Evolutionary conservation across 2,329 filamentous ascomycete genomes (phyloP).

Genomic region (Ascochyta fabae): DNA sequence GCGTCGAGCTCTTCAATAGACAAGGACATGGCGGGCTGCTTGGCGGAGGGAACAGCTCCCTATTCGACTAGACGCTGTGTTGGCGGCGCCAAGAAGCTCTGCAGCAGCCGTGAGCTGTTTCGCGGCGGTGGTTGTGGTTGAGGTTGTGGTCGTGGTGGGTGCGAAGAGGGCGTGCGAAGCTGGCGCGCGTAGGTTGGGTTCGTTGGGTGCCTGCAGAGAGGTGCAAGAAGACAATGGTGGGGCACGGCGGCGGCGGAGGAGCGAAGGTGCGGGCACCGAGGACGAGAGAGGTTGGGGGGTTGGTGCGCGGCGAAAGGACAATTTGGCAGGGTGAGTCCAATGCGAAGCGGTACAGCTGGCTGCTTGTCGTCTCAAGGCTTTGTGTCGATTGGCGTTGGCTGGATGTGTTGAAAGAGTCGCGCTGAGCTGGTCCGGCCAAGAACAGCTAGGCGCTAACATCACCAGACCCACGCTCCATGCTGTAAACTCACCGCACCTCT

Average conservation of each 20-base stretch:
- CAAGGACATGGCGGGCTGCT: conserved; percentile 62
- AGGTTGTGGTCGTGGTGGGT: conserved; percentile 8
- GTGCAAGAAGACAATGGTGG: conserved; percentile 41
- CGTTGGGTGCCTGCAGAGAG: conserved; percentile 36
- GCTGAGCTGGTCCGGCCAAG: conserved; percentile 27
- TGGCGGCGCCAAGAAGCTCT: conserved; percentile 30
- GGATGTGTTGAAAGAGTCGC: conserved; percentile 27
- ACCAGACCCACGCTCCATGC: conserved; percentile 16
- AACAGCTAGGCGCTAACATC: conserved; percentile 17
- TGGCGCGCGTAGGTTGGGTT: conserved; percentile 25
- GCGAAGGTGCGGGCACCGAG: conserved; percentile 34
- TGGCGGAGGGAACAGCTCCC: conserved; percentile 45
- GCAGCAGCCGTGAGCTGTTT: conserved; percentile 15
- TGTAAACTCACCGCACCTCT: conserved; percentile 17
- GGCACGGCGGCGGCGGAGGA: conserved; percentile 34
- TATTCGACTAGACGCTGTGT: conserved; percentile 31
- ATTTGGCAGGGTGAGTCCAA: conserved; percentile 13
- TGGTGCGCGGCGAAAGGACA: neutral
- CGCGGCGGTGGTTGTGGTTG: neutral
- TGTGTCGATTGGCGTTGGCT: conserved; percentile 25
- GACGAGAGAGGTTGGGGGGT: conserved; percentile 1
- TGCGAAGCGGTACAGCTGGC: conserved; percentile 28
- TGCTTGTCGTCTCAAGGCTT: conserved; percentile 27
- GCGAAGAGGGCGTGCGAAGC: conserved; percentile 22
- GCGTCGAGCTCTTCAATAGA: conserved; percentile 94